Conservation (phyloP, 116 monocot genomes). For the Cymodocea nodosa region DNA sequence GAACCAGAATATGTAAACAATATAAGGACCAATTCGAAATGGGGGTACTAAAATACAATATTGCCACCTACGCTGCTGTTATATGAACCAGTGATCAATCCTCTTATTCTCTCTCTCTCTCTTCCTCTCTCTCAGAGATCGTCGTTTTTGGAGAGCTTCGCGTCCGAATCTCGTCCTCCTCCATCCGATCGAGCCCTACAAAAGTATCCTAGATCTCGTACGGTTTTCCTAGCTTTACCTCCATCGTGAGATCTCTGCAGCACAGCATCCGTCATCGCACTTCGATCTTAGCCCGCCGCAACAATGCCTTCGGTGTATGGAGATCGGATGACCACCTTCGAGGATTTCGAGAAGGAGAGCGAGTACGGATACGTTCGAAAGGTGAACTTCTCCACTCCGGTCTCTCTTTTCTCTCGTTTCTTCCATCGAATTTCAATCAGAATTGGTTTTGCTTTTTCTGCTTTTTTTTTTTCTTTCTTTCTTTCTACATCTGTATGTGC, state of each 20-base stretch:
- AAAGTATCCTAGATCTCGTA: not conserved
- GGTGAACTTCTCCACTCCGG: conserved; percentile 21
- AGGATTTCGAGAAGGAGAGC: conserved; percentile 99
- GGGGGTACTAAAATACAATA: too few species aligned
- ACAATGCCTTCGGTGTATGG: conserved; percentile 35
- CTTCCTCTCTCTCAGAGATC: too few species aligned
- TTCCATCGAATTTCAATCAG: not conserved
- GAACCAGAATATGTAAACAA: too few species aligned
- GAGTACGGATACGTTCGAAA: conserved; percentile 98
- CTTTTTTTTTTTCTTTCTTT: too few species aligned
- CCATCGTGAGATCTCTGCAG: not conserved
- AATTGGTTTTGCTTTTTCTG: not conserved
- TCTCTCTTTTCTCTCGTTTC: not conserved
- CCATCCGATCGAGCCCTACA: not conserved
- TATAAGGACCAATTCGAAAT: too few species aligned
- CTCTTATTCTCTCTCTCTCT: too few species aligned
- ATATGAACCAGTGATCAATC: too few species aligned
- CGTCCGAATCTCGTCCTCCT: too few species aligned
- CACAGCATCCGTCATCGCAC: not conserved
- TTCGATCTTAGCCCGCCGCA: not conserved
- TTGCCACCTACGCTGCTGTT: too few species aligned
- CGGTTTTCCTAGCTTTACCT: not conserved
- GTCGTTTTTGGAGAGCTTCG: too few species aligned
- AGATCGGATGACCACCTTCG: conserved; percentile 88
- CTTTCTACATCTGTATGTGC: too few species aligned